Conservation (phyloP, 495 filamentous ascomycete genomes). For the Penicillium atrosanguineum region DNA sequence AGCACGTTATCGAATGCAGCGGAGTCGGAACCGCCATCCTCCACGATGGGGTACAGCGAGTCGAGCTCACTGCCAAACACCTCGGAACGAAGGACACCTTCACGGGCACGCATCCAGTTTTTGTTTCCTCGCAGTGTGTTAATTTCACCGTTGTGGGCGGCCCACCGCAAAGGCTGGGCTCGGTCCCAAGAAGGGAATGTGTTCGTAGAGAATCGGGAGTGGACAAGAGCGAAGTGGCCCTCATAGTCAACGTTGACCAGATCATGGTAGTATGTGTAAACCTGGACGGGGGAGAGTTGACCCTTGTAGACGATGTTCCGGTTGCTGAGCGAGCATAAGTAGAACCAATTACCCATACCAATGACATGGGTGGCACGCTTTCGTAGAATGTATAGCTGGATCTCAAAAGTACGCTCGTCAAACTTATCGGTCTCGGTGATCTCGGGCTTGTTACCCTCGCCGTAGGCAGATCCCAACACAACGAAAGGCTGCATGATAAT, state of each 20-base stretch:
- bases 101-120: constrained; percentile 99
- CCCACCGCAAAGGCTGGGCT: constrained; percentile 95
- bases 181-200: constrained; percentile 99
- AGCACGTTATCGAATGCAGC: constrained; percentile 98
- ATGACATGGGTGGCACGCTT: constrained; percentile 94
- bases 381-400: constrained; percentile 89
- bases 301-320: constrained; percentile 99
- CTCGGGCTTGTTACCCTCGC: constrained; percentile 78
- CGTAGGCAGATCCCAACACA: constrained; percentile 82
- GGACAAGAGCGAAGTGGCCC: constrained; percentile 95
- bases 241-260: constrained; percentile 96
- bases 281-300: constrained; percentile 90
- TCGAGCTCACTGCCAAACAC: constrained; percentile 94
- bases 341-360: constrained; percentile 98
- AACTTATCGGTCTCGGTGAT: constrained; percentile 74
- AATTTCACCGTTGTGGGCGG: constrained; percentile 98
- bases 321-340: constrained; percentile 95
- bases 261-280: constrained; percentile 99
- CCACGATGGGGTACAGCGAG: constrained; percentile 87
- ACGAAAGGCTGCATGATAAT: constrained; percentile 95
- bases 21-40: constrained; percentile 97
- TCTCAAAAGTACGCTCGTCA: constrained; percentile 83
- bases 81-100: constrained; percentile 91
- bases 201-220: constrained; percentile 98
- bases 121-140: constrained; percentile 99